These are phyloP conservation scores for Russula sp. DNA, from an alignment of 768 basidiomycete species.

Conservation along the genomic window DNA sequence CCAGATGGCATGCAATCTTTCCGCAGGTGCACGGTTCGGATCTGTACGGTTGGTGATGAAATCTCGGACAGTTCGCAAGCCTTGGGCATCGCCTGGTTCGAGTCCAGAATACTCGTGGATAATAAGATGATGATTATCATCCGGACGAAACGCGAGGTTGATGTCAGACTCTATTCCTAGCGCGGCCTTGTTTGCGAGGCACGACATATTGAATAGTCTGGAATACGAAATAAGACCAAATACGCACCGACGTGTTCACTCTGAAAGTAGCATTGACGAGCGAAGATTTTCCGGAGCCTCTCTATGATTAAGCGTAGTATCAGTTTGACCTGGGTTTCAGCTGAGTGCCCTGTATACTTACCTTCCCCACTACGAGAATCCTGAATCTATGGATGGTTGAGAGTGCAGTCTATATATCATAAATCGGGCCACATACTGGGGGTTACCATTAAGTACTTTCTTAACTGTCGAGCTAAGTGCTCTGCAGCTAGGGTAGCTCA, in stretches of 20 bases:
- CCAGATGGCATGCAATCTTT: constrained; percentile 5
- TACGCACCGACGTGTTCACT: background rate
- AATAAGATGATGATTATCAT: constrained; percentile 2
- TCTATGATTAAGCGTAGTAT: background rate
- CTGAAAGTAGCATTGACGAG: background rate
- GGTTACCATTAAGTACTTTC: background rate
- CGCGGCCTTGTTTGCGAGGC: background rate
- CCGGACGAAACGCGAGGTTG: background rate
- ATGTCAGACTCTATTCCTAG: background rate
- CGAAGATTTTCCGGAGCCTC: background rate
- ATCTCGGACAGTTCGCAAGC: constrained; percentile 4
- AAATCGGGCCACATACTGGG: background rate
- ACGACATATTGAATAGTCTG: background rate
- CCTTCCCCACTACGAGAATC: constrained; percentile 11
- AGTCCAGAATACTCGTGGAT: constrained; percentile 1
- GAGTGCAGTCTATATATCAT: background rate
- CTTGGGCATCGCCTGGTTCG: background rate
- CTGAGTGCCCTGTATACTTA: background rate
- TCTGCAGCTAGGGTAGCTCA: background rate
- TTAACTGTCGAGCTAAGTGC: background rate
- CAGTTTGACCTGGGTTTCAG: background rate
- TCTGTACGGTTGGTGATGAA: background rate
- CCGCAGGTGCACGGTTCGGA: background rate
- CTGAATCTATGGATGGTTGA: background rate
- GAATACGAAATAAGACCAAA: background rate